Percentiles rank a stretch among this genome's conserved stretches.
These are phyloP conservation scores for Marasmius fiardii DNA, from an alignment of 1,284 basidiomycete genomes.

Conservation along the genomic window DNA sequence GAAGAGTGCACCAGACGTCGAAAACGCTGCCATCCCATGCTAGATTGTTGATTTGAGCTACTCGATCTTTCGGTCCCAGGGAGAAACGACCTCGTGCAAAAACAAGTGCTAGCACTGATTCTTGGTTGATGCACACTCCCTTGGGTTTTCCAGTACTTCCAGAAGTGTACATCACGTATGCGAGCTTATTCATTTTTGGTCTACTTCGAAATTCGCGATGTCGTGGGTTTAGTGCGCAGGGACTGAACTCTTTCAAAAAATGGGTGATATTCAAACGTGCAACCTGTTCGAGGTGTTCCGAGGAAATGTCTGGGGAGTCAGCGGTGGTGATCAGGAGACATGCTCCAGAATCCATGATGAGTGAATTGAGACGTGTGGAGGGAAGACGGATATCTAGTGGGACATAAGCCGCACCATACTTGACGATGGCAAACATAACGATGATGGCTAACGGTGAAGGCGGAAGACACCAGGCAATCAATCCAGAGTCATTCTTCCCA, in stretches of 20 bases:
- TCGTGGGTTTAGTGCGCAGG: neutral
- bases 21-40: constrained; percentile 6
- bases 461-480: neutral
- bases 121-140: neutral
- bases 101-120: neutral
- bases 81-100: neutral
- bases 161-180: neutral
- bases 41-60: constrained; percentile 3
- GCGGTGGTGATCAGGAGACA: neutral
- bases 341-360: constrained; percentile 1
- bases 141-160: neutral
- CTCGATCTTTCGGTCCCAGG: neutral
- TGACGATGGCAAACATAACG: constrained; percentile 3
- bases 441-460: constrained; percentile 2
- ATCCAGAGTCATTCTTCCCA: neutral
- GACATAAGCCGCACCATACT: constrained; percentile 1
- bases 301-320: neutral
- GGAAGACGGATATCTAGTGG: constrained; percentile 5
- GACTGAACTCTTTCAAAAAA: neutral
- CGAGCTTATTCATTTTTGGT: neutral
- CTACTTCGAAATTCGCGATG: neutral
- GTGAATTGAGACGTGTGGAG: neutral
- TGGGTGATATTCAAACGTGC: neutral
- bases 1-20: constrained; percentile 5
- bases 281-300: neutral